A percentile compares a stretch with the other conserved stretches of the same genome.
Evolutionary conservation across 257 asterid species (phyloP).

Genomic region (Perilla frutescens): DNA sequence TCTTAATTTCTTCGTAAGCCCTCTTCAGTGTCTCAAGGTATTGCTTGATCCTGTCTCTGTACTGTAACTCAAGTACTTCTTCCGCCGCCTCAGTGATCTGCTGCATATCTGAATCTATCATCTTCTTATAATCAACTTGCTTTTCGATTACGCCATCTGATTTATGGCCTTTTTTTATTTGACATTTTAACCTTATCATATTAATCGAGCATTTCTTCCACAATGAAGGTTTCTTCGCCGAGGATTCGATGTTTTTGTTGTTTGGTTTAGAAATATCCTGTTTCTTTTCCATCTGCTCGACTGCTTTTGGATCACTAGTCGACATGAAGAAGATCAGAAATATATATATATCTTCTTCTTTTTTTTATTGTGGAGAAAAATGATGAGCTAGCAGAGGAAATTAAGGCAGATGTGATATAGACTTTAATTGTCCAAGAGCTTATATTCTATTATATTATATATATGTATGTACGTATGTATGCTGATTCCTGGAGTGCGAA

Average conservation of each 20-base stretch:
- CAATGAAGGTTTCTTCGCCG: not conserved
- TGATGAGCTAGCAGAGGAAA: not conserved
- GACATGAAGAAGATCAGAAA: not conserved
- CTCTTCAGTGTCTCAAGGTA: not conserved
- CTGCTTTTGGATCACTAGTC: conserved; percentile 25
- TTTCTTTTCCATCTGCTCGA: conserved; percentile 14
- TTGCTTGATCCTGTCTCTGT: not conserved
- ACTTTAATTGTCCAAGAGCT: not conserved
- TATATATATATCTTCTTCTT: too few species aligned
- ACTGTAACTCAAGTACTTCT: conserved; percentile 23
- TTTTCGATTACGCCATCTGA: not conserved
- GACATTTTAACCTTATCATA: not conserved
- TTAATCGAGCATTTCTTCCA: not conserved
- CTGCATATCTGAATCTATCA: too few species aligned
- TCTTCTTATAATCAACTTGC: too few species aligned
- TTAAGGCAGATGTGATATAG: not conserved
- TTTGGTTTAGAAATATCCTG: not conserved
- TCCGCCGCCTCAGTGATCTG: not conserved
- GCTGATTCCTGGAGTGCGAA: conserved; percentile 26
- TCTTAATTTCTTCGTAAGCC: not conserved
- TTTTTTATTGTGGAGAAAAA: not conserved
- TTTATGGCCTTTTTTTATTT: not conserved
- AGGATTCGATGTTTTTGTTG: not conserved
- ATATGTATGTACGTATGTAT: not conserved
- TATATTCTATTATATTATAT: not conserved